Conservation (phyloP, 2,329 filamentous ascomycete genomes). For the Alternaria tenuissima region DNA sequence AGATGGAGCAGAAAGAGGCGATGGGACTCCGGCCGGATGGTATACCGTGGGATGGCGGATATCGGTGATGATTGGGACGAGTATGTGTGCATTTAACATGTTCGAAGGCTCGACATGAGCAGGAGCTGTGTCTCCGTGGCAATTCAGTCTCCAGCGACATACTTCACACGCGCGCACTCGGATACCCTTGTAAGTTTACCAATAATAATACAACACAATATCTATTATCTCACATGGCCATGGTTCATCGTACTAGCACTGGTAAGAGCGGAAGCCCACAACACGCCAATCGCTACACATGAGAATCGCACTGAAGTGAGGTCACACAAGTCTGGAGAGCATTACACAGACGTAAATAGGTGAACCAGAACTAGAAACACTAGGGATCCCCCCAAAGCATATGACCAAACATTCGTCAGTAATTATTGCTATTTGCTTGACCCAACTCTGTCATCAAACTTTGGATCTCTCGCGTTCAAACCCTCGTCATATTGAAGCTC, state of each 20-base stretch:
- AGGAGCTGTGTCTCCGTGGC: not conserved
- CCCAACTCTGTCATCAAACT: constrained; percentile 22
- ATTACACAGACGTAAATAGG: not conserved
- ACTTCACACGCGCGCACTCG: not conserved
- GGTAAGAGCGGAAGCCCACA: not conserved
- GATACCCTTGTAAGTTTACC: not conserved
- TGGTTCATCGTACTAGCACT: not conserved
- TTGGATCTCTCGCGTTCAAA: constrained; percentile 54
- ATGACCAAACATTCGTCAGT: not conserved
- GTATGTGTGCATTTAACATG: not conserved
- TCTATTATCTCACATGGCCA: not conserved
- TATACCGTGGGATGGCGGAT: constrained; percentile 13
- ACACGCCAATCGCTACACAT: not conserved
- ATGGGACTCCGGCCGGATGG: constrained; percentile 35
- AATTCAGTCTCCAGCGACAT: not conserved
- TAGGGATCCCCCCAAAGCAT: not conserved
- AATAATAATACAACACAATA: not conserved
- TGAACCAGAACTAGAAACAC: not conserved
- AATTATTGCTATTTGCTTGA: not conserved
- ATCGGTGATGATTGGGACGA: constrained; percentile 5
- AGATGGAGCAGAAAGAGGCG: constrained; percentile 35
- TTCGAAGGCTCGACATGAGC: not conserved
- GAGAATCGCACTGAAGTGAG: not conserved
- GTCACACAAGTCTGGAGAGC: not conserved
- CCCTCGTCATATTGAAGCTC: constrained; percentile 48